These are phyloP conservation scores for Coemansia aciculifera DNA, from an alignment of 192 early-diverging fungal genomes.

Conservation along the genomic window DNA sequence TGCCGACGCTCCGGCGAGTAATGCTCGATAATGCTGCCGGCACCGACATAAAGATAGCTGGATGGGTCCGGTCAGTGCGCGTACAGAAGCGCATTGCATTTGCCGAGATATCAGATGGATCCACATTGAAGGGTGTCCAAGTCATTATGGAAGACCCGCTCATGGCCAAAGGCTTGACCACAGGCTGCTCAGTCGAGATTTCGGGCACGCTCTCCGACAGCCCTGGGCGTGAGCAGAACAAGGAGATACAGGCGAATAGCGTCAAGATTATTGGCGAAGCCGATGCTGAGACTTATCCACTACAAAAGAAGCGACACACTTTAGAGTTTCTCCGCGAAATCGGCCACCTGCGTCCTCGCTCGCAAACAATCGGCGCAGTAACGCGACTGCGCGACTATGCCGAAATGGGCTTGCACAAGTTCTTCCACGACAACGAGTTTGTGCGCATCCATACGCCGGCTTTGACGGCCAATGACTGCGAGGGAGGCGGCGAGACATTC, in stretches of 20 bases:
- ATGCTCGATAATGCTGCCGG: conserved; percentile 21
- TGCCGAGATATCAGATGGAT: conserved; percentile 77
- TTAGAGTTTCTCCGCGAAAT: conserved; percentile 79
- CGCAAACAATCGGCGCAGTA: conserved; percentile 72
- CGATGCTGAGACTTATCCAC: conserved; percentile 70
- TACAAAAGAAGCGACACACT: conserved; percentile 81
- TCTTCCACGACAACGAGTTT: conserved; percentile 74
- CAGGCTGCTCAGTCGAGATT: conserved; percentile 74
- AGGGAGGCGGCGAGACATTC: conserved; percentile 88
- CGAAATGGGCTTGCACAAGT: conserved; percentile 67
- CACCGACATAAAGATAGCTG: conserved; percentile 39
- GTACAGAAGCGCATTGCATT: conserved; percentile 77
- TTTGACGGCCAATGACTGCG: conserved; percentile 84
- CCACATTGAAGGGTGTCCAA: conserved; percentile 69
- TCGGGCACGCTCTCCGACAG: conserved; percentile 66
- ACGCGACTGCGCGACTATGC: conserved; percentile 70
- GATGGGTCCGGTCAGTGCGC: conserved; percentile 84
- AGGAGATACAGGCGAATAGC: conserved; percentile 64
- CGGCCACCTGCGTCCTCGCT: conserved; percentile 71
- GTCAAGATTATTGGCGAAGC: conserved; percentile 31
- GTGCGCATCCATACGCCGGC: conserved; percentile 78
- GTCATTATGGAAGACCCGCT: conserved; percentile 53
- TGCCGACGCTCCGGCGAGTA: conserved; percentile 27
- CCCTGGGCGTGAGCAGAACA: conserved; percentile 68
- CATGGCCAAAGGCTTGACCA: conserved; percentile 54